Percentiles rank a stretch among this genome's conserved stretches.
These are phyloP conservation scores for Exophiala spinifera DNA, from an alignment of 2,329 filamentous ascomycete species.

Conservation along the genomic window DNA sequence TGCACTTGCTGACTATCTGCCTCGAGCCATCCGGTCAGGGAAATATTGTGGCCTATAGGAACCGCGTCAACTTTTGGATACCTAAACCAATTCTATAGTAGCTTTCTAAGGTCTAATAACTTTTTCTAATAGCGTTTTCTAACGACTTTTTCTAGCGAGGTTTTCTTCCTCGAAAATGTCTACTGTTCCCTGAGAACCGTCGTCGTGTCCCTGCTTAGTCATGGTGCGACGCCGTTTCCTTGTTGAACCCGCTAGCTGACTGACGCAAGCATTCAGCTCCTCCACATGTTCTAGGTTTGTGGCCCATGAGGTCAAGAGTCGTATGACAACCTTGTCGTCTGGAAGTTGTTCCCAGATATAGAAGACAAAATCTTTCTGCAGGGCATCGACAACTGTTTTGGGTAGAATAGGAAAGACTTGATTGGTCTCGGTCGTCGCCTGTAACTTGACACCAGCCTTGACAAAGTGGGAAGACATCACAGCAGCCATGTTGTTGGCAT, in stretches of 20 bases:
- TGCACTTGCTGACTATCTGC: too few relatives aligned
- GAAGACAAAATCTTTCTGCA: constrained; percentile 47
- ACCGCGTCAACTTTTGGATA: too few relatives aligned
- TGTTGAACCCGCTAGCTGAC: neutral
- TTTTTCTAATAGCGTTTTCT: too few relatives aligned
- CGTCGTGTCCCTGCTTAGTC: too few relatives aligned
- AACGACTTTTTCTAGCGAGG: too few relatives aligned
- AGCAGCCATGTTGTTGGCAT: constrained; percentile 47
- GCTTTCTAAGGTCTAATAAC: too few relatives aligned
- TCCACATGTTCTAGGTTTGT: constrained; percentile 46
- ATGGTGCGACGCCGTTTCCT: too few relatives aligned
- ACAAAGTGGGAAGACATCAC: constrained; percentile 45
- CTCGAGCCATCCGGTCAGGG: too few relatives aligned
- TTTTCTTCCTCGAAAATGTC: too few relatives aligned
- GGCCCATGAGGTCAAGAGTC: constrained; percentile 52
- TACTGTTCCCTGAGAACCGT: too few relatives aligned
- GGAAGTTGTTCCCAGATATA: constrained; percentile 49
- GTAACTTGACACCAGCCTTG: constrained; percentile 30
- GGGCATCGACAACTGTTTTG: constrained; percentile 35
- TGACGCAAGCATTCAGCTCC: neutral
- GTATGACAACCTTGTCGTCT: constrained; percentile 41
- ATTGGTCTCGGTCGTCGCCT: constrained; percentile 48
- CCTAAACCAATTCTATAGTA: too few relatives aligned
- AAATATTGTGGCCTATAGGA: too few relatives aligned
- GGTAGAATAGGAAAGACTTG: constrained; percentile 52